Conservation (phyloP, 2,329 filamentous ascomycete species). For the Huntiella moniliformis region DNA sequence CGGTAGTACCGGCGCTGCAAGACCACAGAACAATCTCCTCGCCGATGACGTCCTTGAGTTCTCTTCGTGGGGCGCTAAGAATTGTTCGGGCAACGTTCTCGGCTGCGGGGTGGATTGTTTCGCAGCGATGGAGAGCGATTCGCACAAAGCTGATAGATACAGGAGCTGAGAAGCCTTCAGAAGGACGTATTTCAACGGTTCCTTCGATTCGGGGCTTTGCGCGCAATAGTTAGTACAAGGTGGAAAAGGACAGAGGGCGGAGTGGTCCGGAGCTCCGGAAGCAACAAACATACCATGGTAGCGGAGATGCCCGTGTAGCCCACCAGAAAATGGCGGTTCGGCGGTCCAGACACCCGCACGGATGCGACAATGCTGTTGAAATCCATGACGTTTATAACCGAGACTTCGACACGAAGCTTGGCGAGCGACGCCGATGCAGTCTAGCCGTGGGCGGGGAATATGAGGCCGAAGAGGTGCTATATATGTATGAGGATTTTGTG, state of each 20-base stretch:
- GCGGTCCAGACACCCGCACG: slow-evolving; percentile 91
- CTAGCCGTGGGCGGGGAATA: background rate
- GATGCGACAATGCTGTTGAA: slow-evolving; percentile 43
- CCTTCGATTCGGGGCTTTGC: slow-evolving; percentile 83
- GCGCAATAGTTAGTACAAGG: background rate
- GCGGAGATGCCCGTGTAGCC: slow-evolving; percentile 97
- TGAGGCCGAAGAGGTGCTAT: background rate
- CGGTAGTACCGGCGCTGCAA: slow-evolving; percentile 65
- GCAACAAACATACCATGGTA: slow-evolving; percentile 55
- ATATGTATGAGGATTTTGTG: too few relatives aligned
- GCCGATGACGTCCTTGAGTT: slow-evolving; percentile 80
- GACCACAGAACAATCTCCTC: slow-evolving; percentile 89
- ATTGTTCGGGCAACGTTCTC: slow-evolving; percentile 88
- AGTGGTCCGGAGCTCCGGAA: background rate
- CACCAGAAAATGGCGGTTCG: slow-evolving; percentile 90
- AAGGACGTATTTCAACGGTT: slow-evolving; percentile 87
- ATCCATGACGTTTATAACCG: background rate
- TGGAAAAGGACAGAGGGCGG: background rate
- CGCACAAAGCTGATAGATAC: slow-evolving; percentile 84
- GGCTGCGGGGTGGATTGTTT: slow-evolving; percentile 91
- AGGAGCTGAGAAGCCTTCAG: slow-evolving; percentile 67
- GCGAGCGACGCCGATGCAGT: background rate
- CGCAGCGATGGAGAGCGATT: slow-evolving; percentile 79
- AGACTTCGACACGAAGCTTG: background rate
- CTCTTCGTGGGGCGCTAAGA: slow-evolving; percentile 72